Percentiles rank a stretch among this genome's conserved stretches.
phyloP scores from a whole-genome alignment of 1,139 yeast genomes.

The Hanseniaspora uvarum region DNA sequence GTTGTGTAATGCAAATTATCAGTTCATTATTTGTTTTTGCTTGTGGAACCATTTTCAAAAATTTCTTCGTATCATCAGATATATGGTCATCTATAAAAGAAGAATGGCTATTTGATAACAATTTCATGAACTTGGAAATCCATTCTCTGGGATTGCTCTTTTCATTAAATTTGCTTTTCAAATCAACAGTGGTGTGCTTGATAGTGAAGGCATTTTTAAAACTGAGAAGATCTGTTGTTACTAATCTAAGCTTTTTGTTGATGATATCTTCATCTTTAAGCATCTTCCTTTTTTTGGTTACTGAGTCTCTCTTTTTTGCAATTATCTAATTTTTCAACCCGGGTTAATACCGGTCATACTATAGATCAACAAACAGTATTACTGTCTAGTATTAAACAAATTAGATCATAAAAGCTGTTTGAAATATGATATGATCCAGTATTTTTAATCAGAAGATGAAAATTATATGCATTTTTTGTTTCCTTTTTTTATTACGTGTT shows the following conservation, averaged over 20 bases:
- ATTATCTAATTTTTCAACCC: no score
- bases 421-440: no score
- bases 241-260: background rate
- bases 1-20: background rate
- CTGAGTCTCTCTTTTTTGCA: no score
- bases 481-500: no score
- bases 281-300: background rate
- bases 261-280: background rate
- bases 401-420: no score
- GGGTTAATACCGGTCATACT: no score
- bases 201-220: background rate
- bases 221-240: background rate
- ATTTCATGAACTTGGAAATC: conserved; percentile 1
- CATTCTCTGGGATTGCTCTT: conserved; percentile 4
- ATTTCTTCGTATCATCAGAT: background rate
- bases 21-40: background rate
- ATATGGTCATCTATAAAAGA: background rate
- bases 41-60: conserved; percentile 1
- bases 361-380: no score
- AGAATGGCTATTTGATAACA: background rate
- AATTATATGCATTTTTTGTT: no score
- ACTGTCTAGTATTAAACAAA: no score
- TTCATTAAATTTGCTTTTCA: conserved; percentile 1
- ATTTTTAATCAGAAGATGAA: no score
- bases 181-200: background rate